These are phyloP conservation scores for Apodospora peruviana DNA, from an alignment of 495 filamentous ascomycete species.

Conservation along the genomic window DNA sequence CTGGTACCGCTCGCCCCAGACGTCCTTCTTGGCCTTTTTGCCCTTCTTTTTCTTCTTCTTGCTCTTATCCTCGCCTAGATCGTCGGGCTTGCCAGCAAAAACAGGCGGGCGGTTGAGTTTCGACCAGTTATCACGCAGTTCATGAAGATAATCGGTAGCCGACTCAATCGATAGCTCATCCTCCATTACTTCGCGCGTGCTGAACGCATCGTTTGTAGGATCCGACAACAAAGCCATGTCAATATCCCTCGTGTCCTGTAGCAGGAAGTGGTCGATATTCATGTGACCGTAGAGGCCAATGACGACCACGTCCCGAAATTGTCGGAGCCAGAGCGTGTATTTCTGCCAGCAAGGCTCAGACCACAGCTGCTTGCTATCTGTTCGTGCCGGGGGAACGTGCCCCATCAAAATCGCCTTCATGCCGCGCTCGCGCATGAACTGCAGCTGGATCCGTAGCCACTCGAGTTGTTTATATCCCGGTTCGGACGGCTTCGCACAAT, in stretches of 20 bases:
- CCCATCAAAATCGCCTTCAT: constrained; percentile 96
- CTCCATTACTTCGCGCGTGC: constrained; percentile 32
- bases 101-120: constrained; percentile 57
- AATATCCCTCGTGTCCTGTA: constrained; percentile 80
- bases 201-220: constrained; percentile 24
- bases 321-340: constrained; percentile 82
- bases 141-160: constrained; percentile 70
- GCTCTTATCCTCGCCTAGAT: constrained; percentile 26
- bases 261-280: constrained; percentile 97
- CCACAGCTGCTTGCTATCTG: constrained; percentile 78
- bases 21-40: constrained; percentile 46
- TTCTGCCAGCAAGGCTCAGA: constrained; percentile 96
- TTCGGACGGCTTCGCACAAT: constrained; percentile 68
- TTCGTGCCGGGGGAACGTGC: constrained; percentile 87
- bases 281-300: constrained; percentile 85
- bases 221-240: constrained; percentile 47
- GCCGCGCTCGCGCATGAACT: constrained; percentile 70
- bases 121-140: constrained; percentile 72
- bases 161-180: constrained; percentile 58
- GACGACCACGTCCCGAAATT: constrained; percentile 86
- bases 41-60: constrained; percentile 36
- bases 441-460: constrained; percentile 89
- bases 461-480: constrained; percentile 94
- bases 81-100: constrained; percentile 26
- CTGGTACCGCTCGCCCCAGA: constrained; percentile 78